Evolutionary conservation across 768 basidiomycete genomes (phyloP), one percentile per base, ranked within the genome.

Genomic region (Pilatotrama ljubarskyi): DNA sequence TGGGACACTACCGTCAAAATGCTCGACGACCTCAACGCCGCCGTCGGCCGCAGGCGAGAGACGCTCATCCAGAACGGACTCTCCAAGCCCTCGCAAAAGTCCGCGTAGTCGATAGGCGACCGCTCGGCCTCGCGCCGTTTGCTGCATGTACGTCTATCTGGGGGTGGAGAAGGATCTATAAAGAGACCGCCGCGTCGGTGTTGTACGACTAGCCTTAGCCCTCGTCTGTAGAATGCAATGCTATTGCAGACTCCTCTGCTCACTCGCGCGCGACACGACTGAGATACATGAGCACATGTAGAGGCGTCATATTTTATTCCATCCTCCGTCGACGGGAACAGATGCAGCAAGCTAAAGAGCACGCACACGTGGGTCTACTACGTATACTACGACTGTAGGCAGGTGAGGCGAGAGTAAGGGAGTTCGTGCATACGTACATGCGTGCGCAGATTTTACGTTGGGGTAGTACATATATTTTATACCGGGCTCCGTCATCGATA

Each of bases 1-100:
- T 96, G 93, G 92, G 82, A 84, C 48, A 79, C 80, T 7, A 97
- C 94, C 1, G 78, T 92, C 38, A 65, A 55, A 18, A 90, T 95
- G 86, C 83, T 96, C 50, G 81, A 87, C 69, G 76, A 78, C 57
- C 78, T 94, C 50, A 88, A 93, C 60, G 61, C 8, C 0, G 83
- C 84, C 41, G 83, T 83, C 50, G 73, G 62, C 36, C 72, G 77
- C 67, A 72, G 84, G 44, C 76, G 82, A 51, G 72, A 79, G 59
- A 68, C 68, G 6, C 66, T 78, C 22, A 72, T 83, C 11, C 75
- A 74, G 55, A 71, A 70, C 3, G 76, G 78, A 8, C 70, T 82
- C 62, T 72, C 61, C 59, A 60, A 66, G 51, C 68, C 68, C 17
- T 68, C 70, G 10, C 17, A 35, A 22, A 15, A 41, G 37, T 14